Base-by-base conservation (phyloP, 2,329 filamentous ascomycete species). In the Penicillium glabrum region DNA sequence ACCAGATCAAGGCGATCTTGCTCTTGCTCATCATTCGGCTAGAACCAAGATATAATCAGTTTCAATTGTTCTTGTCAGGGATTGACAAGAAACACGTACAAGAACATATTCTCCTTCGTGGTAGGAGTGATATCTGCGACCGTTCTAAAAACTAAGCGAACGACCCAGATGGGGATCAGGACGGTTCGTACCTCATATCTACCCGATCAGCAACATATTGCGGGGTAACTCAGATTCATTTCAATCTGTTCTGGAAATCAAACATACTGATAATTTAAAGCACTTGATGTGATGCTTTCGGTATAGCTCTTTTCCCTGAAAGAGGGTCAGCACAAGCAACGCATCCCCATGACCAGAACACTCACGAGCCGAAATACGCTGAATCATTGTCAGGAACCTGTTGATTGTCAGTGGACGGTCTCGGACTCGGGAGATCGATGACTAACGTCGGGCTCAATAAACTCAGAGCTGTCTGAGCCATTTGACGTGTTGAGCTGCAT, bases 11-110 rank as follows among this genome's bases (percentile, higher is more conserved):
- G 68, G 29, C 69, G 69, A 39, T 70, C 65, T 50, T 71, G 67
- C 50, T 73, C 72, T 24, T 59, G 56, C 31, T 71, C 71, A 41
- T 73, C 71, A 54, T 73, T 72, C 13, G 72, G 72, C 49, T 59
- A 69, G 71, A 45, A 73, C 73, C 33, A 37, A 24, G 8, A 8
- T 19, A 13, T 31, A 74, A 71, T 16, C 35, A 51, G 39, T n/a
- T 31, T 33, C 8, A 14, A 7, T 3, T 21, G 0, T 21, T 23
- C 16, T 33, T 7, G 2, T 26, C 5, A 26, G 26, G 26, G 19
- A 11, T 44, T 19, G 19, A 13, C 37, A 31, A 2, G 13, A 10
- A 14, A 8, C 13, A 53, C 61, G 24, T 62, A 70, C 69, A 55
- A 70, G 51, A 26, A 70, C 35, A 46, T 71, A 71, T 64, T 68